phyloP scores from a whole-genome alignment of 805 yeast species.

The Yamadazyma nakazawae region DNA sequence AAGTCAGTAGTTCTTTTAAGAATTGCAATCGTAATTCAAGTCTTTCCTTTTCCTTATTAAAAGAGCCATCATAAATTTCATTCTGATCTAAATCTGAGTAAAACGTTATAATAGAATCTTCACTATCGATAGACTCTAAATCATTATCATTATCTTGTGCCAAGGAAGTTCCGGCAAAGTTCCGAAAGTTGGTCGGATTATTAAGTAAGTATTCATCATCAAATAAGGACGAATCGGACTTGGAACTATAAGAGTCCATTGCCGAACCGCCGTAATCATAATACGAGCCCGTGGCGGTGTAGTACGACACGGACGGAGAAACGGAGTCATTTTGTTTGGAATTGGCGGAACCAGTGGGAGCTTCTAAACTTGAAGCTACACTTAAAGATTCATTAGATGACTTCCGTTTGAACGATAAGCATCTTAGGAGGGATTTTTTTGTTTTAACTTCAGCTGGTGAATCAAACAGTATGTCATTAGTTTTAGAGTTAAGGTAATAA shows the following conservation, averaged over 20 bases:
- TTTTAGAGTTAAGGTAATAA: constrained; percentile 36
- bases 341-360: background rate
- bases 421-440: constrained; percentile 5
- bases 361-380: background rate
- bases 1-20: constrained; percentile 29
- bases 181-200: constrained; percentile 20
- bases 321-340: background rate
- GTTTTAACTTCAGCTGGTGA: constrained; percentile 43
- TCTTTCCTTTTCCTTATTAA: constrained; percentile 34
- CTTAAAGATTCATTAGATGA: constrained; percentile 1
- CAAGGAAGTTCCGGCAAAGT: constrained; percentile 23
- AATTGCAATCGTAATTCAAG: constrained; percentile 38
- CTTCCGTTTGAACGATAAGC: constrained; percentile 10
- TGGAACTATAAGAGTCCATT: background rate
- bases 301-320: background rate
- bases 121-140: constrained; percentile 18
- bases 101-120: constrained; percentile 22
- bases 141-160: constrained; percentile 18
- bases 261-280: background rate
- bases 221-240: constrained; percentile 4
- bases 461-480: constrained; percentile 39
- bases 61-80: constrained; percentile 9
- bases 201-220: constrained; percentile 30
- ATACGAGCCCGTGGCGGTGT: background rate
- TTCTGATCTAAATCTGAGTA: constrained; percentile 17